Evolutionary conservation across 228 moss, liverwort and hornwort genomes (phyloP), one percentile per base, ranked within the genome.

Genomic region (Sphagnum fallax): DNA sequence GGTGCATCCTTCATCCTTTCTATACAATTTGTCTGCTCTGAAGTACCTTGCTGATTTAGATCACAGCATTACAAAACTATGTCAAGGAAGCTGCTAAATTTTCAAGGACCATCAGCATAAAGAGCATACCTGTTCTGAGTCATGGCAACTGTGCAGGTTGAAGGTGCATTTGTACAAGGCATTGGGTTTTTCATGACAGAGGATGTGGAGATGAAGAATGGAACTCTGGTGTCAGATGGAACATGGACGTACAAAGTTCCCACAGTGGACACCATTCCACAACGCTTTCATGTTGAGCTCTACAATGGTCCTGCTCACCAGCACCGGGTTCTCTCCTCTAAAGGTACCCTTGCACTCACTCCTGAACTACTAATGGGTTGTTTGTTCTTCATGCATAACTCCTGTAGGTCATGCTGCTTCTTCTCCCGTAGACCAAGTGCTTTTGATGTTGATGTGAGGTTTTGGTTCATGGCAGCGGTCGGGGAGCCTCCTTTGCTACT

Each of bases 181-280:
- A 6, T 90, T 13, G 92, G 92, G 13, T 92, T 57, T 66, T 80
- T 63, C 7, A 9, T 95, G 65, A 95, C 85, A 0, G 90, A 95
- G 57, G 85, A 92, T 6, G 49, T 81, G 5, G 69, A 76, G 65
- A 79, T 74, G 49, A 81, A 84, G 53, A 62, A 68, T 6, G 92
- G 92, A 49, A 83, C 73, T 73, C 53, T 88, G 4, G 32, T 89
- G 47, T 73, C 87, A 0, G 79, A 90, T 51, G 79, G 90, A 51
- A 95, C 95, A 1, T 91, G 87, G 90, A 81, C 80, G 2, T 95
- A 95, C 75, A 88, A 88, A 57, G 79, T 81, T 49, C 90, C 88
- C 16, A 83, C 83, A 4, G 4, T 83, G 1, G 83, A 90, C 73
- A 83, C 67, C 32, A 85, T 85, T 49, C 88, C 88, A 1, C 77